phyloP scores from a whole-genome alignment of 371 early-diverging fungal genomes.

The Rhizopus delemar region DNA sequence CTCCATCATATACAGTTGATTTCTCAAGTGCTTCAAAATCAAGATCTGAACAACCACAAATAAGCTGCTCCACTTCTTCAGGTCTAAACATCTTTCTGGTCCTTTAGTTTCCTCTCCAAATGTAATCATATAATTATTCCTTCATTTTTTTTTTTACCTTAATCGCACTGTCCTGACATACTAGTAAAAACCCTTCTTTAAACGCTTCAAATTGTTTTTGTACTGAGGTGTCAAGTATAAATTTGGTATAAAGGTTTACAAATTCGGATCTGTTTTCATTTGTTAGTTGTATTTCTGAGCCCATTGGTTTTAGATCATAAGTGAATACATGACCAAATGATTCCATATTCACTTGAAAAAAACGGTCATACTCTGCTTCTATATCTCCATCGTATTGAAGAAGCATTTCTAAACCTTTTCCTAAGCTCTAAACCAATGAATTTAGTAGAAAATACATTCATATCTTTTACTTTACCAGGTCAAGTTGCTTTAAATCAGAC shows the following conservation, averaged over 20 bases:
- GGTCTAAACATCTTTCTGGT: slow-evolving; percentile 77
- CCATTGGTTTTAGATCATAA: slow-evolving; percentile 60
- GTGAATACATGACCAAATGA: slow-evolving; percentile 65
- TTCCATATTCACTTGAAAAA: slow-evolving; percentile 73
- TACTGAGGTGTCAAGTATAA: slow-evolving; percentile 73
- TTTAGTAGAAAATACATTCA: neutral
- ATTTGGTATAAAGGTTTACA: slow-evolving; percentile 73
- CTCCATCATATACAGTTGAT: slow-evolving; percentile 89
- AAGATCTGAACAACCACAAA: slow-evolving; percentile 91
- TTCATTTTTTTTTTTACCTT: slow-evolving; percentile 37
- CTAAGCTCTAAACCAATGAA: slow-evolving; percentile 49
- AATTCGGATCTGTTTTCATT: slow-evolving; percentile 67
- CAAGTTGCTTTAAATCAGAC: slow-evolving; percentile 59
- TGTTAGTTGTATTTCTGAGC: slow-evolving; percentile 63
- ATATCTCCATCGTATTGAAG: slow-evolving; percentile 58
- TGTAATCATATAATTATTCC: neutral
- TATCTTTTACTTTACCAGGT: slow-evolving; percentile 48
- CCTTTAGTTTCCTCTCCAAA: neutral
- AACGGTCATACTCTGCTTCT: slow-evolving; percentile 61
- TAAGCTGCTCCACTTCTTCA: slow-evolving; percentile 92
- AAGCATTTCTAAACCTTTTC: slow-evolving; percentile 64
- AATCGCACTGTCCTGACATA: slow-evolving; percentile 83
- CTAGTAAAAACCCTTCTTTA: slow-evolving; percentile 85
- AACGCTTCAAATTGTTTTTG: slow-evolving; percentile 85
- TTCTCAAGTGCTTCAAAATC: slow-evolving; percentile 85